Evolutionary conservation across 2,329 filamentous ascomycete species (phyloP).

Genomic region (Aspergillus texensis): DNA sequence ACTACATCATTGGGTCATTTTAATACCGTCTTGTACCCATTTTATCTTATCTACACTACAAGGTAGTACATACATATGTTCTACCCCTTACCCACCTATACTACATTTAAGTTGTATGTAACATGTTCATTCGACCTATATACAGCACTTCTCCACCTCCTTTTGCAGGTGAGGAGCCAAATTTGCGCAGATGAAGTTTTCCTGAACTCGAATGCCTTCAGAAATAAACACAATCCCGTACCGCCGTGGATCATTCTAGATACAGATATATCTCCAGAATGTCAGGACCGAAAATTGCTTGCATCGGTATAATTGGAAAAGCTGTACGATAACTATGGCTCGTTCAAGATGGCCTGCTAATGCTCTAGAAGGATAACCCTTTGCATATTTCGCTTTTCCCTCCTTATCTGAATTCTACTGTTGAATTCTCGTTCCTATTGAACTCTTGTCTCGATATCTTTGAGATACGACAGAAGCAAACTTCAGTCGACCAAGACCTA

Average conservation of each 20-base stretch:
- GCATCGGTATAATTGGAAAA: slow-evolving; percentile 90
- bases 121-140: neutral
- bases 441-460: slow-evolving; percentile 93
- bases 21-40: neutral
- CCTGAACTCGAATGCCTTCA: neutral
- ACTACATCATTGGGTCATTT: slow-evolving; percentile 9
- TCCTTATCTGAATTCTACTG: slow-evolving; percentile 63
- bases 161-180: neutral
- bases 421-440: slow-evolving; percentile 90
- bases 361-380: slow-evolving; percentile 76
- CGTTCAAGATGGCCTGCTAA: slow-evolving; percentile 5
- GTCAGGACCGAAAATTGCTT: slow-evolving; percentile 76
- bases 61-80: too few species aligned
- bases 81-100: neutral
- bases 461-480: slow-evolving; percentile 76
- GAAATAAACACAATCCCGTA: neutral
- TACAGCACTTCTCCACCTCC: neutral
- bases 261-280: slow-evolving; percentile 32
- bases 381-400: slow-evolving; percentile 91
- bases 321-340: slow-evolving; percentile 62
- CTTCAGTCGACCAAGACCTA: slow-evolving; percentile 77
- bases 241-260: neutral
- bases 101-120: neutral
- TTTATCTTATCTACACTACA: too few species aligned
- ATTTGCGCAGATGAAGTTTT: neutral